phyloP scores from a whole-genome alignment of 2,329 filamentous ascomycete genomes.

The Penicillium janthinellum region DNA sequence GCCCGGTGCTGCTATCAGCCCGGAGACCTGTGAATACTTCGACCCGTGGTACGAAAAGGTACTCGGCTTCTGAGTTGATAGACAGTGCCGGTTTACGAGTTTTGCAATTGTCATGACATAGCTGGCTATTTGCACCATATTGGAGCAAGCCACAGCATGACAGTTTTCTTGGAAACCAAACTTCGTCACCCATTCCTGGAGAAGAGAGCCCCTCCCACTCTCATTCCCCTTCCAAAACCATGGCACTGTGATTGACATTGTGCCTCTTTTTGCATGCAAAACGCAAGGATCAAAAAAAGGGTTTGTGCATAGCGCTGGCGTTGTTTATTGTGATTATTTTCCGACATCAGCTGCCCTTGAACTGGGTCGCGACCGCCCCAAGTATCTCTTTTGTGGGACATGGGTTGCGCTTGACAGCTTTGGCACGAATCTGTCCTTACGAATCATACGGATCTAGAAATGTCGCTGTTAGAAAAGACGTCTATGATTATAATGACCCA shows the following conservation, averaged over 20 bases:
- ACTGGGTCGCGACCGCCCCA: background rate
- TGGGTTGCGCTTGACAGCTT: background rate
- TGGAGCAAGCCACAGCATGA: background rate
- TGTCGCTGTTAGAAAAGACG: background rate
- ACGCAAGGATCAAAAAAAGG: constrained; percentile 21
- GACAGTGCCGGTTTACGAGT: background rate
- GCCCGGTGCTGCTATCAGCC: constrained; percentile 86
- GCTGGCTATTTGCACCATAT: constrained; percentile 2
- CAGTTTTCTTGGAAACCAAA: background rate
- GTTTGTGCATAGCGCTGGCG: constrained; percentile 44
- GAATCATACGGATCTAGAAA: background rate
- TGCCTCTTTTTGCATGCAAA: constrained; percentile 25
- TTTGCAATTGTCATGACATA: background rate
- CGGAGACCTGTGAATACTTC: constrained; percentile 90
- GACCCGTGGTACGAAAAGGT: constrained; percentile 70
- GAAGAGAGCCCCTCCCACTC: constrained; percentile 3
- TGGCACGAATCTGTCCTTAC: background rate
- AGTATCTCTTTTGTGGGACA: background rate
- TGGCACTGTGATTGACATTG: constrained; percentile 16
- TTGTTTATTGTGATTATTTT: constrained; percentile 29
- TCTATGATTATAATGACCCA: background rate
- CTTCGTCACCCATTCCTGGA: background rate
- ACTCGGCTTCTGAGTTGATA: constrained; percentile 36
- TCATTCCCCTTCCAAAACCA: constrained; percentile 1
- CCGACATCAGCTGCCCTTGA: constrained; percentile 3